phyloP scores from a whole-genome alignment of 1,284 basidiomycete genomes.

The Leccinum griseonigrum region DNA sequence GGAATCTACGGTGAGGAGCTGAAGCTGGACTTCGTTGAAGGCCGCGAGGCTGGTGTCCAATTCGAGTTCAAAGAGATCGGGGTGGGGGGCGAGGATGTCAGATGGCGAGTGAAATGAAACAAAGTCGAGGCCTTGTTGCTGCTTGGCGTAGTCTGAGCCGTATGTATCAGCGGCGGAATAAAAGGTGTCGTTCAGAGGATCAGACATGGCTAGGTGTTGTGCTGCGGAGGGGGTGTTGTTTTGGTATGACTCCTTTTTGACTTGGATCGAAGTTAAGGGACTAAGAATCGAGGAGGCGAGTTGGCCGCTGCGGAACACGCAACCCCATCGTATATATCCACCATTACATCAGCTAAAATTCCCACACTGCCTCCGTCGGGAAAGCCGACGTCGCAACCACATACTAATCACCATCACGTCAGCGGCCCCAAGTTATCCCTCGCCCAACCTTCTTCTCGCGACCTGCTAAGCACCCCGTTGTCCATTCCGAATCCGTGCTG shows the following conservation, averaged over 20 bases:
- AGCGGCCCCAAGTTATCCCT: constrained; percentile 1
- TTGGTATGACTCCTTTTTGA: constrained; percentile 21
- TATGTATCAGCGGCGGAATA: constrained; percentile 36
- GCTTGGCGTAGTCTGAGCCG: constrained; percentile 37
- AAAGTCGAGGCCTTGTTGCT: constrained; percentile 55
- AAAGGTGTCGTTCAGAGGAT: constrained; percentile 32
- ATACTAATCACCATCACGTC: constrained; percentile 26
- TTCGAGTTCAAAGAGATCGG: constrained; percentile 78
- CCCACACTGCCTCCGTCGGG: constrained; percentile 31
- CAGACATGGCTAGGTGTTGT: constrained; percentile 27
- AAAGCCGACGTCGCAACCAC: constrained; percentile 12
- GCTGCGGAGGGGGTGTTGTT: constrained; percentile 25
- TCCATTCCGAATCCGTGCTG: not conserved
- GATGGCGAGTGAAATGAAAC: constrained; percentile 63
- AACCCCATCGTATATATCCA: constrained; percentile 34
- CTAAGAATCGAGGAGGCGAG: constrained; percentile 8
- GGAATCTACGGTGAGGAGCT: constrained; percentile 59
- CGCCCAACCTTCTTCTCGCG: not conserved
- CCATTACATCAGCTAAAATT: constrained; percentile 34
- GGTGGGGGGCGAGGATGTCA: constrained; percentile 69
- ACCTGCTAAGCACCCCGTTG: not conserved
- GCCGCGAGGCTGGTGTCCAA: constrained; percentile 67
- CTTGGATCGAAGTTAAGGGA: constrained; percentile 3
- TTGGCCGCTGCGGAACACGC: constrained; percentile 35
- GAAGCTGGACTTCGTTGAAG: constrained; percentile 60